These are phyloP conservation scores for Coemansia reversa DNA, from an alignment of 192 early-diverging fungal genomes.

Conservation along the genomic window DNA sequence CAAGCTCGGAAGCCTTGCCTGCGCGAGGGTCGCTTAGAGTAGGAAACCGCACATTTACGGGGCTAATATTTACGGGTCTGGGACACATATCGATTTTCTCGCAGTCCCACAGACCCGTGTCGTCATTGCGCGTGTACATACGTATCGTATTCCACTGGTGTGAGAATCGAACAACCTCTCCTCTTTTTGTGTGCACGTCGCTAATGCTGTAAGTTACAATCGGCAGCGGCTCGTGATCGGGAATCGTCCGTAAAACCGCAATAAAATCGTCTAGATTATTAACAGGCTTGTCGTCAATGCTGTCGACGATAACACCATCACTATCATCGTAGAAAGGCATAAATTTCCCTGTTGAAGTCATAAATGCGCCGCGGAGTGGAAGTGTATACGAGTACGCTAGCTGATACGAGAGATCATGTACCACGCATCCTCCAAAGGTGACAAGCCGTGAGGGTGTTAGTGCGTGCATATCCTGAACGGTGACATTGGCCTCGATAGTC, in stretches of 20 bases:
- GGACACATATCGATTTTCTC: conserved; percentile 14
- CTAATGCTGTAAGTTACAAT: conserved; percentile 27
- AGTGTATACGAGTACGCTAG: conserved; percentile 70
- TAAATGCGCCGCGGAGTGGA: conserved; percentile 78
- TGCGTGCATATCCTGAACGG: conserved; percentile 69
- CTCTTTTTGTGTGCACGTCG: conserved; percentile 20
- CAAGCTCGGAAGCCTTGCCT: conserved; percentile 20
- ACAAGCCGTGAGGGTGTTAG: conserved; percentile 84
- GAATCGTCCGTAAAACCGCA: conserved; percentile 61
- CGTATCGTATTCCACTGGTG: conserved; percentile 39
- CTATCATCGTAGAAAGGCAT: conserved; percentile 3
- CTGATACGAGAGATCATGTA: conserved; percentile 74
- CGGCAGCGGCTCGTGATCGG: conserved; percentile 48
- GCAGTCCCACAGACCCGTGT: conserved; percentile 47
- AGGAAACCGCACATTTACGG: conserved; percentile 24
- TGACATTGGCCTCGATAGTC: conserved; percentile 45
- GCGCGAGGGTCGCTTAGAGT: conserved; percentile 25
- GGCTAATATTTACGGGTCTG: conserved; percentile 9
- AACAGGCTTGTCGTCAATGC: conserved; percentile 66
- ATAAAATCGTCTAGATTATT: conserved; percentile 67
- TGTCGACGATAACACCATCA: conserved; percentile 55
- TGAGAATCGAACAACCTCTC: neutral
- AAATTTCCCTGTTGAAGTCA: conserved; percentile 54
- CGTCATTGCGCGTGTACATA: conserved; percentile 42
- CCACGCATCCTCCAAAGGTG: conserved; percentile 79